These are phyloP conservation scores for Melanopsichium pennsylvanicum DNA, from an alignment of 1,284 basidiomycete species.

Conservation along the genomic window DNA sequence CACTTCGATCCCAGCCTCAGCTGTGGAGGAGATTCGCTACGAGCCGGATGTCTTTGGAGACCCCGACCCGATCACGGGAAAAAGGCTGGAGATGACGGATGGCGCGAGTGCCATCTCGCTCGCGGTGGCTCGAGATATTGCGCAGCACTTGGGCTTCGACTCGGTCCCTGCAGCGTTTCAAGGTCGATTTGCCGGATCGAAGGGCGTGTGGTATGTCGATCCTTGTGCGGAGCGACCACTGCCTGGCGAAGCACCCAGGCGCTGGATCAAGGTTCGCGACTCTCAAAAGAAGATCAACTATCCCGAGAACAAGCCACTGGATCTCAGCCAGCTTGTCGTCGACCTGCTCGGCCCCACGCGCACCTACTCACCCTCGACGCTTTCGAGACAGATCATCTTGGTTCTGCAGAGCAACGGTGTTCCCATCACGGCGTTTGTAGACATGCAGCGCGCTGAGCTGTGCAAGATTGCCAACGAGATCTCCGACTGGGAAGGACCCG, in stretches of 20 bases:
- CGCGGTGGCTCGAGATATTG: constrained; percentile 19
- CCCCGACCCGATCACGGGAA: constrained; percentile 4
- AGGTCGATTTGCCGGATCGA: constrained; percentile 55
- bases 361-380: constrained; percentile 36
- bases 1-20: constrained; percentile 32
- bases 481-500: constrained; percentile 21
- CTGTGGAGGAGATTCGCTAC: constrained; percentile 21
- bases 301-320: constrained; percentile 3
- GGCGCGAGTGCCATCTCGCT: constrained; percentile 22
- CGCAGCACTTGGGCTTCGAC: constrained; percentile 3
- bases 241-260: constrained; percentile 1
- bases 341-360: constrained; percentile 30
- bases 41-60: constrained; percentile 20
- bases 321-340: constrained; percentile 29
- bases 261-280: constrained; percentile 49
- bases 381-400: constrained; percentile 39
- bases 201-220: constrained; percentile 48
- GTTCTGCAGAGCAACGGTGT: constrained; percentile 33
- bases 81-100: constrained; percentile 31
- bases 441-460: constrained; percentile 23
- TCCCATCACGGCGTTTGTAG: constrained; percentile 17
- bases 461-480: constrained; percentile 20
- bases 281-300: constrained; percentile 57
- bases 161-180: constrained; percentile 49
- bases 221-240: constrained; percentile 19